Conservation (phyloP, 345 rosid genomes). For the Bretschneidera sinensis region DNA sequence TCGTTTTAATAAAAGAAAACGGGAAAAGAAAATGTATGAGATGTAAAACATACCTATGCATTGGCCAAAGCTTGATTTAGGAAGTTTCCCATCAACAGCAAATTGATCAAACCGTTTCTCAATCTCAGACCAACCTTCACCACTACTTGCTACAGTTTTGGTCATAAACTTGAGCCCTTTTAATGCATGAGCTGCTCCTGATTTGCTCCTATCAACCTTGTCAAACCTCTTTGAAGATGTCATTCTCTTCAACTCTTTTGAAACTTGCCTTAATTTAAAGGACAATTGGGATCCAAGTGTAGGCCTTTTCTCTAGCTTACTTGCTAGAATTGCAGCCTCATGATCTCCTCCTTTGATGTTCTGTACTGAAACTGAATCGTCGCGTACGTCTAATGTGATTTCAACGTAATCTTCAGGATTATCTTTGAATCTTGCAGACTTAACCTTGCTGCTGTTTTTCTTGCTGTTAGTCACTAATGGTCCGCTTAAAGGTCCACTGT, state of each 20-base stretch:
- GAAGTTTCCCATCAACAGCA: constrained; percentile 45
- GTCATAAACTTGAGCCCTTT: constrained; percentile 60
- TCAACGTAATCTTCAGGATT: constrained; percentile 45
- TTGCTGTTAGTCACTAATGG: too few relatives aligned
- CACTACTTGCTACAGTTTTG: constrained; percentile 38
- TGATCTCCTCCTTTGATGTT: constrained; percentile 31
- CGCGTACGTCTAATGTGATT: constrained; percentile 48
- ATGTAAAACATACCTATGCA: constrained; percentile 52
- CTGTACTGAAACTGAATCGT: constrained; percentile 40
- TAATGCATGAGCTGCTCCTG: constrained; percentile 66
- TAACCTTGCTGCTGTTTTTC: too few relatives aligned
- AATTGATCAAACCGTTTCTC: constrained; percentile 51
- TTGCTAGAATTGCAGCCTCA: constrained; percentile 32
- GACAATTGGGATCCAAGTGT: too few relatives aligned
- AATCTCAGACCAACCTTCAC: constrained; percentile 56
- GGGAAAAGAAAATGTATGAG: too few relatives aligned
- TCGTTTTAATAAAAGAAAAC: too few relatives aligned
- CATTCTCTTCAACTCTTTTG: constrained; percentile 52
- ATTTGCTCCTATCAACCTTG: constrained; percentile 46
- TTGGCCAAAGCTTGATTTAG: constrained; percentile 53
- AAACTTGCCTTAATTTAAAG: constrained; percentile 50
- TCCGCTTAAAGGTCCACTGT: too few relatives aligned
- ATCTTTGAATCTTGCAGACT: too few relatives aligned
- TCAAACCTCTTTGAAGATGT: constrained; percentile 25
- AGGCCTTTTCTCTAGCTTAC: constrained; percentile 30